A percentile compares a stretch with the other conserved stretches of the same genome.
Conservation (phyloP, 164 flowering plant genomes). For the Vitis riparia region DNA sequence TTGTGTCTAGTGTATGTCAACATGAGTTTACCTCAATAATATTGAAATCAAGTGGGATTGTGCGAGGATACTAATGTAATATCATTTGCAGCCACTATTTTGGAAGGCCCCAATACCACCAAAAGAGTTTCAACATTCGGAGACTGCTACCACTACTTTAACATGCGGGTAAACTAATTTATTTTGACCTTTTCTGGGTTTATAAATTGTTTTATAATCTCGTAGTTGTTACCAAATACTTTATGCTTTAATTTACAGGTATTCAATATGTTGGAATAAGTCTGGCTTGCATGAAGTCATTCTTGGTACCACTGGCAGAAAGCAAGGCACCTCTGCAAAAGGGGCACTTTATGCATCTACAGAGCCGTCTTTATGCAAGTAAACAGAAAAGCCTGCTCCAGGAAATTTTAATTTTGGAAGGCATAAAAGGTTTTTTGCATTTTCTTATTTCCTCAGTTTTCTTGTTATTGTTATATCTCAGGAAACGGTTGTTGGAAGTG, state of each 20-base stretch:
- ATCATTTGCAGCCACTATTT: conserved; percentile 58
- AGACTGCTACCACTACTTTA: conserved; percentile 55
- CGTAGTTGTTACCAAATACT: conserved; percentile 5
- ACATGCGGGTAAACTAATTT: conserved; percentile 77
- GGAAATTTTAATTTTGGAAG: neutral
- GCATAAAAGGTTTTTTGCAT: neutral
- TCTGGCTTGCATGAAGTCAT: conserved; percentile 87
- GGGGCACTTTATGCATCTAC: conserved; percentile 78
- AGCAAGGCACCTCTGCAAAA: conserved; percentile 94
- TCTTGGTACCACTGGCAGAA: conserved; percentile 98
- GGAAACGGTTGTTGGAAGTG: conserved; percentile 64
- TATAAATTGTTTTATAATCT: neutral
- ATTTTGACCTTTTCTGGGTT: neutral
- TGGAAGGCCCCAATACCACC: conserved; percentile 73
- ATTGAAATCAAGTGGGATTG: neutral
- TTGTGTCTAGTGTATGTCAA: conserved; percentile 1
- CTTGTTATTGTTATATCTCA: conserved; percentile 16
- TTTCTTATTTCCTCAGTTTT: neutral
- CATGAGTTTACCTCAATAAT: conserved; percentile 1
- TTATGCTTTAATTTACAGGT: conserved; percentile 40
- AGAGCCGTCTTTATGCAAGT: conserved; percentile 91
- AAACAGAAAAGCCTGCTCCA: conserved; percentile 20
- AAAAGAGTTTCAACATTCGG: conserved; percentile 75
- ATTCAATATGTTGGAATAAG: conserved; percentile 90
- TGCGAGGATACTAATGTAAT: conserved; percentile 5